A percentile compares a stretch with the other conserved stretches of the same genome.
These are phyloP conservation scores for Botrytis hyacinthi DNA, from an alignment of 2,329 filamentous ascomycete species.

Conservation along the genomic window DNA sequence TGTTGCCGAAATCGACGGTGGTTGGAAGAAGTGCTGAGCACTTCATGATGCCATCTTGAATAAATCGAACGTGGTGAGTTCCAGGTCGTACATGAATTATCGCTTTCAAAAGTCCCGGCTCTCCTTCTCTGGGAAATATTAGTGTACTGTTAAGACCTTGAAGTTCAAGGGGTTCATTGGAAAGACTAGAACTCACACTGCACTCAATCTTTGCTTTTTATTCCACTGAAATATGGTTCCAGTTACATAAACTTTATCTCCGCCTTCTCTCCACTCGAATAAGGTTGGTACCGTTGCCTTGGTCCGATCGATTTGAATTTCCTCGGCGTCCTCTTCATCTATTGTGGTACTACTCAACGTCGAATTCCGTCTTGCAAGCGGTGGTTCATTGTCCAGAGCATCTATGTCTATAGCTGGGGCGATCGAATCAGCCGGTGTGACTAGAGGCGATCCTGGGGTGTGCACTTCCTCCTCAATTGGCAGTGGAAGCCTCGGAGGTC, in stretches of 20 bases:
- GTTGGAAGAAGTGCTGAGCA: slow-evolving; percentile 85
- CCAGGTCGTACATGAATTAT: slow-evolving; percentile 83
- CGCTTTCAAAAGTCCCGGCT: slow-evolving; percentile 66
- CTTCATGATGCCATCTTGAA: slow-evolving; percentile 91
- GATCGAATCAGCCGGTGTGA: slow-evolving; percentile 64
- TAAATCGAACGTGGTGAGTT: slow-evolving; percentile 94
- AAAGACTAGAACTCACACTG: slow-evolving; percentile 59
- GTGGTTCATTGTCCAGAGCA: slow-evolving; percentile 48
- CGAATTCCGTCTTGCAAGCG: slow-evolving; percentile 52
- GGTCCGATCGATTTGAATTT: slow-evolving; percentile 71
- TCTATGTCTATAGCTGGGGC: slow-evolving; percentile 40
- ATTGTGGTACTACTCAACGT: slow-evolving; percentile 60
- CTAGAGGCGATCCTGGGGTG: slow-evolving; percentile 85
- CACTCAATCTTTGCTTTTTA: slow-evolving; percentile 83
- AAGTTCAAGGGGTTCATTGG: not conserved
- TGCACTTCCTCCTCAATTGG: slow-evolving; percentile 91
- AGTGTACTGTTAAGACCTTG: not conserved
- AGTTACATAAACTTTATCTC: slow-evolving; percentile 92
- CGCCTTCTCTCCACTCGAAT: slow-evolving; percentile 75
- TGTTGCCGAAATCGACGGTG: slow-evolving; percentile 96
- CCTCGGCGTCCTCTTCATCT: slow-evolving; percentile 81
- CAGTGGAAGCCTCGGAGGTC: slow-evolving; percentile 85
- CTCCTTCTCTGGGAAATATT: slow-evolving; percentile 40
- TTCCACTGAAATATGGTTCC: slow-evolving; percentile 98
- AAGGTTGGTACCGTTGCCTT: slow-evolving; percentile 77